A percentile compares a stretch with the other conserved stretches of the same genome.
Evolutionary conservation across 179 eudicot genomes (phyloP).

Genomic region (Nepenthes alata): DNA sequence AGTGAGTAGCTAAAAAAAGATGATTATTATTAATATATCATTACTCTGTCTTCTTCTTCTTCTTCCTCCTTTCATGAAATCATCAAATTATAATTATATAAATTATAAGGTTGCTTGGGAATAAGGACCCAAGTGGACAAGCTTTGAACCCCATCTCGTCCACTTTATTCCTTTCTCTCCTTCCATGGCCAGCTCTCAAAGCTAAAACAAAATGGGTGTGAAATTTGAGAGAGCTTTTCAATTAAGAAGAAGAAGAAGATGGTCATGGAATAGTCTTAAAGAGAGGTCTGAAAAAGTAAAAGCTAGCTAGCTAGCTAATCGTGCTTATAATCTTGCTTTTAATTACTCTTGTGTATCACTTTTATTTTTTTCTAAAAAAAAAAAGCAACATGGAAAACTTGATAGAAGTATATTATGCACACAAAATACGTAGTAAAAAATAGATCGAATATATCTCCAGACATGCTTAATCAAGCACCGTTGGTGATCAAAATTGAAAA

Average conservation of each 20-base stretch:
- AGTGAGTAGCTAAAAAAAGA: conserved; percentile 20
- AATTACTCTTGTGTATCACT: no score
- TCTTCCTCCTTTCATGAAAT: conserved; percentile 8
- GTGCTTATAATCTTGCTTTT: no score
- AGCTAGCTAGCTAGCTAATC: no score
- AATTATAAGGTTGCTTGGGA: neutral
- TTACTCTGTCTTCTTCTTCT: conserved; percentile 33
- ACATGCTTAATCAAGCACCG: no score
- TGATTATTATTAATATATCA: conserved; percentile 58
- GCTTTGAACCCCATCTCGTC: no score
- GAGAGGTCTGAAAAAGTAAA: conserved; percentile 24
- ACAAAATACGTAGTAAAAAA: no score
- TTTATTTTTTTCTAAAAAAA: conserved; percentile 11
- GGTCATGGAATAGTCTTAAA: conserved; percentile 62
- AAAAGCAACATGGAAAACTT: conserved; percentile 9
- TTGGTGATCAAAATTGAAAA: no score
- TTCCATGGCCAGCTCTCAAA: neutral
- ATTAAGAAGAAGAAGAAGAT: conserved; percentile 27
- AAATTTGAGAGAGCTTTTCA: conserved; percentile 18
- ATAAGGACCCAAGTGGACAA: no score
- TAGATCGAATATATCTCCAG: neutral
- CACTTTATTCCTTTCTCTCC: conserved; percentile 17
- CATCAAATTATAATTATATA: conserved; percentile 23
- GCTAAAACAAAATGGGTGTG: conserved; percentile 6
- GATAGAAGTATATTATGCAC: no score